These are phyloP conservation scores for Cyberlindnera subsufficiens DNA, from an alignment of 805 yeast species.

Conservation along the genomic window DNA sequence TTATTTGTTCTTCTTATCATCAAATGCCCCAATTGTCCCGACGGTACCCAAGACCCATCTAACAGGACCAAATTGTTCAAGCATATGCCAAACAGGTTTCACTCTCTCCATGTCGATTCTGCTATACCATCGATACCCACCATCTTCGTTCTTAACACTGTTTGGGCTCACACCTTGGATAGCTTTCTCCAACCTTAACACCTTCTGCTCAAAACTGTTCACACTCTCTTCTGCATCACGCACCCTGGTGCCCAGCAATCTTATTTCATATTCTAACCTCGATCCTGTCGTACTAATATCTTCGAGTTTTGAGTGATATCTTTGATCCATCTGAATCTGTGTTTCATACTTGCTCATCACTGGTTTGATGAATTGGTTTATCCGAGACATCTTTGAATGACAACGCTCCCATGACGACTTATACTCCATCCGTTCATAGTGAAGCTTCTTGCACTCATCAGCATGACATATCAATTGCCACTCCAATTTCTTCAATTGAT, in stretches of 20 bases:
- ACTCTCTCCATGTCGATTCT: constrained; percentile 8
- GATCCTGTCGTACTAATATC: constrained; percentile 55
- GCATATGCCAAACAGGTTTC: constrained; percentile 6
- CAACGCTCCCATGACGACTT: neutral
- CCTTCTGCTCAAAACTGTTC: constrained; percentile 35
- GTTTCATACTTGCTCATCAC: constrained; percentile 16
- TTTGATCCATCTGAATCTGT: constrained; percentile 21
- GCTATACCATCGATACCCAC: neutral
- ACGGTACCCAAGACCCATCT: constrained; percentile 3
- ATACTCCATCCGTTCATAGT: constrained; percentile 2
- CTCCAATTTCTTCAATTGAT: constrained; percentile 7
- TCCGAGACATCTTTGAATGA: constrained; percentile 1
- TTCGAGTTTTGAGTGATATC: constrained; percentile 33
- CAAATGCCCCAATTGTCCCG: neutral
- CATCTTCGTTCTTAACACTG: neutral
- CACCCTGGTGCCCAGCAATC: constrained; percentile 52
- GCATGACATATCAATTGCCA: neutral
- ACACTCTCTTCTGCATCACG: constrained; percentile 63
- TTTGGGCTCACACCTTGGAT: constrained; percentile 7
- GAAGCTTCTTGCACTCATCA: neutral
- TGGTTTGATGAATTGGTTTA: constrained; percentile 14
- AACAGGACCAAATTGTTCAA: constrained; percentile 11
- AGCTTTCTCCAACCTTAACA: constrained; percentile 26
- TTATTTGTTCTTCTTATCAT: no score
- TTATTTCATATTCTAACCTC: constrained; percentile 58